These are phyloP conservation scores for Pisolithus orientalis DNA, from an alignment of 768 basidiomycete genomes.

Conservation along the genomic window DNA sequence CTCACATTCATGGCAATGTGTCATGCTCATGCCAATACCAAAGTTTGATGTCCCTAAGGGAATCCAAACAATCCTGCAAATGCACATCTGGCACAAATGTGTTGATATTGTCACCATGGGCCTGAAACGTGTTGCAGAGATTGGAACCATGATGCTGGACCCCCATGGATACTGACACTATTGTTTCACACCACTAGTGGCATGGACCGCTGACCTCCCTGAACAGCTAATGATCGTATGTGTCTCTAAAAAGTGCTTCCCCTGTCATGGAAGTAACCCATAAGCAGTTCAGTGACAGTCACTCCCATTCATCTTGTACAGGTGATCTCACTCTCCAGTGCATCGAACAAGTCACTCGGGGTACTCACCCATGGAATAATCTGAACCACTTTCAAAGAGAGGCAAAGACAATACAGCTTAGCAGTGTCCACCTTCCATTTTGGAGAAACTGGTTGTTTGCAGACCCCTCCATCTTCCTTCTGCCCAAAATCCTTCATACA, in stretches of 20 bases:
- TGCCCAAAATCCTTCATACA: neutral
- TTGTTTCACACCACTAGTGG: neutral
- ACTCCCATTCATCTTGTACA: neutral
- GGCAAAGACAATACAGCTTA: too few species aligned
- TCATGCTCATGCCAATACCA: slow-evolving; percentile 23
- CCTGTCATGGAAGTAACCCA: too few species aligned
- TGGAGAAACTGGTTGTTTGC: neutral
- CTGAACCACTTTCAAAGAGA: neutral
- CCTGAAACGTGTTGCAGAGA: slow-evolving; percentile 20
- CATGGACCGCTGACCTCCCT: too few species aligned
- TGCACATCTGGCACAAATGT: slow-evolving; percentile 22
- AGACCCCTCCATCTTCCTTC: neutral
- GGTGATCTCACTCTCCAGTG: neutral
- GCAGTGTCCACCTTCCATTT: neutral
- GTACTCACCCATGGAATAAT: neutral
- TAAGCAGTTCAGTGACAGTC: too few species aligned
- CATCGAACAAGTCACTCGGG: neutral
- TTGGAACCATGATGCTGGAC: slow-evolving; percentile 17
- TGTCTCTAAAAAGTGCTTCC: too few species aligned
- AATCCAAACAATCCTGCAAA: slow-evolving; percentile 17
- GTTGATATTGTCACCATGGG: slow-evolving; percentile 24
- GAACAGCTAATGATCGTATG: too few species aligned
- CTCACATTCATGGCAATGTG: slow-evolving; percentile 17
- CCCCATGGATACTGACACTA: neutral
- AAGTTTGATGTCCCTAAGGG: slow-evolving; percentile 17